Evolutionary conservation across 345 rosid species (phyloP), one percentile per base, ranked within the genome.

Genomic region (Rhodamnia rubescens): DNA sequence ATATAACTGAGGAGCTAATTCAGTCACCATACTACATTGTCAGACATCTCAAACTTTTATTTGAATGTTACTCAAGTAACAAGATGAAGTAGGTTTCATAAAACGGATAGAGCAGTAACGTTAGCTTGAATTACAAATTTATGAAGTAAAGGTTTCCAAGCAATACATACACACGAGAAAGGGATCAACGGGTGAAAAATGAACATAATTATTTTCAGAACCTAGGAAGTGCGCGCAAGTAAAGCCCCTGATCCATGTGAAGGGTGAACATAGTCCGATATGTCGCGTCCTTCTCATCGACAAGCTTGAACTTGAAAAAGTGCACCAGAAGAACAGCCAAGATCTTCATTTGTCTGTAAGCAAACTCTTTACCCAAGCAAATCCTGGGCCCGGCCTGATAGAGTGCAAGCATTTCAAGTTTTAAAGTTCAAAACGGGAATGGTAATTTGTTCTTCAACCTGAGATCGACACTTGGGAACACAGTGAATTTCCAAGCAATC

Each of bases 301-400:
- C 85, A n/a, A 91, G 88, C 82, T 82, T 83, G 88, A 91, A 88
- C 49, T 85, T 61, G 84, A 87, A 90, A 83, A 87, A 88, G 57
- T 84, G 51, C 61, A 90, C 82, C 7, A 91, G 90, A 49, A 74
- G 57, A 32, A 88, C 90, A 40, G 90, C 89, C 75, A 92, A 74
- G 32, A 88, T 86, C 87, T 89, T 91, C 92, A 90, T 88, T 82
- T 91, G 91, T 81, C 91, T 84, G 49, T 89, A 88, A 14, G 91
- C 93, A 87, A 88, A 91, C 85, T 90, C 93, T 85, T 89, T 91
- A 18, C 91, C 92, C 11, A 89, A 80, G 87, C 92, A 88, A 44
- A 87, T 86, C 16, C 91, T 86, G 53, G 93, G 93, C 18, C 93
- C 92, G 2, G 90, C 91, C 91, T 87, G 57, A 20, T 20, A 85